Evolutionary conservation across 257 asterid species (phyloP).

Genomic region (Anisodus tanguticus): DNA sequence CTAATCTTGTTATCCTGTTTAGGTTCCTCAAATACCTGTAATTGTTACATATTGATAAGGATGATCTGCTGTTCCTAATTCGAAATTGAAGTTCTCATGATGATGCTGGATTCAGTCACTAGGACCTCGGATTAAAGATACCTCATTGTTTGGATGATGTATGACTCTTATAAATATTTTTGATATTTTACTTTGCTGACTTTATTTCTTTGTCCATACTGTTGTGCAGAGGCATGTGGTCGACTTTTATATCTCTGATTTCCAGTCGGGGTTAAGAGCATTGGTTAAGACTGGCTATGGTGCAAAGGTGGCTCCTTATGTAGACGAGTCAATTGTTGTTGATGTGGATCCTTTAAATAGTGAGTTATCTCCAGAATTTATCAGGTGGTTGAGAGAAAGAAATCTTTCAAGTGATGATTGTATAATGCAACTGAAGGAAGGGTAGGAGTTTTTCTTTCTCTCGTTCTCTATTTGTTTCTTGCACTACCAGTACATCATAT

Average conservation of each 20-base stretch:
- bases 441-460: conserved; percentile 47
- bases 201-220: conserved; percentile 21
- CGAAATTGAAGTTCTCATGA: neutral
- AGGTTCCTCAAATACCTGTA: conserved; percentile 24
- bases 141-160: conserved; percentile 11
- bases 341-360: conserved; percentile 62
- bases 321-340: conserved; percentile 68
- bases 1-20: conserved; percentile 22
- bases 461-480: neutral
- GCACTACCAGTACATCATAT: neutral
- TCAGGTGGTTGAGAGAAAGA: conserved; percentile 82
- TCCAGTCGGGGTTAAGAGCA: conserved; percentile 89
- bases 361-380: conserved; percentile 61
- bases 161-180: neutral
- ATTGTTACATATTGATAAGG: neutral
- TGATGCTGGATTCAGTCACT: neutral
- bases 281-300: conserved; percentile 84
- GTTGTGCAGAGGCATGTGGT: conserved; percentile 78
- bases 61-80: conserved; percentile 14
- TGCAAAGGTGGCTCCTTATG: conserved; percentile 78
- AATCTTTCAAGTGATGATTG: conserved; percentile 75
- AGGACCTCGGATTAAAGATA: conserved; percentile 7
- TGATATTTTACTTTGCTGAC: conserved; percentile 26
- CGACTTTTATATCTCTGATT: conserved; percentile 92
- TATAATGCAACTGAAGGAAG: conserved; percentile 75